Base-by-base conservation (phyloP, 2,329 filamentous ascomycete species). In the Calonectria multiphialidica region DNA sequence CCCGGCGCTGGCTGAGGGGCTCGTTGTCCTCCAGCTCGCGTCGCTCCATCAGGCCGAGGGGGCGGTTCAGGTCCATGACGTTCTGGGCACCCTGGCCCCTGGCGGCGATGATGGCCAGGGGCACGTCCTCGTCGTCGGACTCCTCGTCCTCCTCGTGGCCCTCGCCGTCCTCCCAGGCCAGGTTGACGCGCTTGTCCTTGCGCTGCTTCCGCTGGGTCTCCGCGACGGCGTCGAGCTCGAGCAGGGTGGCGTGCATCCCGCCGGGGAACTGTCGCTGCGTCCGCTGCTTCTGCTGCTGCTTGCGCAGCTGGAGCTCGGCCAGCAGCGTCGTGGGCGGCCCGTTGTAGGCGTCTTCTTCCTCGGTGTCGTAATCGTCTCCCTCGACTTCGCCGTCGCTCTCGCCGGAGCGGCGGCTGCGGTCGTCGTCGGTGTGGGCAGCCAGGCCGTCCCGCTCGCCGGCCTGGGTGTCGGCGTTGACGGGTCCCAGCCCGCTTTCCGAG, bases 1-100 rank as follows among this genome's bases (percentile, higher is more conserved):
- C 93, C 59, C 94, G 91, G 3, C 96, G 92, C 45, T 89, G 89
- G 78, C 93, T 95, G 23, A 98, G 87, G 0, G 97, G 96, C 81
- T 98, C 97, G 68, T 95, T 97, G 79, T 99, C 97, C 81, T 99
- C 97, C 75, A 97, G 86, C 71, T 97, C 93, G 57, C 95, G 92
- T 78, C 91, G 92, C 80, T 97, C 94, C 87, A 97, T 92, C 68
- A 97, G 83, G 5, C 94, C 94, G 6, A 95, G 82, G 0, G 94
- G 94, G 13, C 91, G 84, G 83, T 92, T 88, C 74, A 92, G 79
- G 84, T 90, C 88, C 70, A 87, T 87, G 72, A 88, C 82, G 61
- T 88, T 86, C 70, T 87, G 84, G 37, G 84, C 84, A 15, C 88
- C 88, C n/a, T 88, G 86, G 9, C 90, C 87, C 74, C 90, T 91